A percentile compares a stretch with the other conserved stretches of the same genome.
These are phyloP conservation scores for Annulohypoxylon maeteangense DNA, from an alignment of 495 filamentous ascomycete species.

Conservation along the genomic window DNA sequence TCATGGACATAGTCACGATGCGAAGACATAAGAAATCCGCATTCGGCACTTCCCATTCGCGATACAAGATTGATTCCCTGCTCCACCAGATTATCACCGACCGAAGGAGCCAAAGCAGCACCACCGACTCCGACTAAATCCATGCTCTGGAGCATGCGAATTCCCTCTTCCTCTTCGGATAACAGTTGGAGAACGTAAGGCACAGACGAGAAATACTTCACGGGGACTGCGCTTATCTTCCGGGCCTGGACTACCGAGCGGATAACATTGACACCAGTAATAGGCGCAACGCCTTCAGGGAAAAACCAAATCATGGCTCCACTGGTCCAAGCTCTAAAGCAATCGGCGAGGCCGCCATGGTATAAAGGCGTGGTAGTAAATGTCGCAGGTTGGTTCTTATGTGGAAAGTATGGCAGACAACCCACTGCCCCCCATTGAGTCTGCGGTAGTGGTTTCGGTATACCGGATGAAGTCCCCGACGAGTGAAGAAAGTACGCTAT, in stretches of 20 bases:
- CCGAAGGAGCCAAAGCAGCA: constrained; percentile 58
- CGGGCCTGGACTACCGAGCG: constrained; percentile 47
- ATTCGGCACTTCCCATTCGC: constrained; percentile 68
- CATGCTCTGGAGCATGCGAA: constrained; percentile 57
- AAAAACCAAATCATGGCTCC: constrained; percentile 65
- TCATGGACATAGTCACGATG: constrained; percentile 63
- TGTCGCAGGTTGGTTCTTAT: constrained; percentile 51
- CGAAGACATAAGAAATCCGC: constrained; percentile 65
- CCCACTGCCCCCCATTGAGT: constrained; percentile 61
- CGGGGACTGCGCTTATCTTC: constrained; percentile 15
- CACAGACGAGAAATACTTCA: constrained; percentile 67
- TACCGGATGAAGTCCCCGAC: constrained; percentile 64
- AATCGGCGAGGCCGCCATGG: constrained; percentile 69
- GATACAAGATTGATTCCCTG: constrained; percentile 63
- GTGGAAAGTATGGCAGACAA: constrained; percentile 56
- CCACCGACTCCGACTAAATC: constrained; percentile 68
- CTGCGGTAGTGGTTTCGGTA: constrained; percentile 65
- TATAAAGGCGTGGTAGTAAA: constrained; percentile 71
- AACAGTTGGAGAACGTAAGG: constrained; percentile 66
- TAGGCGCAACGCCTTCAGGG: constrained; percentile 58
- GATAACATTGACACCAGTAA: constrained; percentile 60
- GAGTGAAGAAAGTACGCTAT: constrained; percentile 61
- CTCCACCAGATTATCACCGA: constrained; percentile 59
- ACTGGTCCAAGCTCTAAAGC: constrained; percentile 64
- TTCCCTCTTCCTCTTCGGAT: constrained; percentile 47